Evolutionary conservation across 352 stramenopile genomes (phyloP).

Genomic region (Pythium sukuiense): DNA sequence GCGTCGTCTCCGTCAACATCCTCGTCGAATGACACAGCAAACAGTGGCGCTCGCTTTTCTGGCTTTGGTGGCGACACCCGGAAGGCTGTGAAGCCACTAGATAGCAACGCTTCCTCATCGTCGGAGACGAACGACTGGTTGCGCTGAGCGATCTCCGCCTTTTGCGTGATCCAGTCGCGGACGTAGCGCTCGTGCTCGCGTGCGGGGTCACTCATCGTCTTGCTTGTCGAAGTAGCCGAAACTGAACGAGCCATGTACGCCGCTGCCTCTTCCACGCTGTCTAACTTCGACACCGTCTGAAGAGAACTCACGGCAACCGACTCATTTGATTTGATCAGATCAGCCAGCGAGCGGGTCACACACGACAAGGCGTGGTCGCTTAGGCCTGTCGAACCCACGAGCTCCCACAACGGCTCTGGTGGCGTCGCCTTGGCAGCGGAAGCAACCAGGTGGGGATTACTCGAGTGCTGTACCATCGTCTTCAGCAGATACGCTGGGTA

Average conservation of each 20-base stretch:
- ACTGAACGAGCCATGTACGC: neutral
- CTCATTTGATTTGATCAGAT: conserved; percentile 47
- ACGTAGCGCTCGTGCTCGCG: neutral
- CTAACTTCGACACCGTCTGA: conserved; percentile 14
- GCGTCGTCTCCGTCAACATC: conserved; percentile 11
- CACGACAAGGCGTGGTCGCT: conserved; percentile 30
- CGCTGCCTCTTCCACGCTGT: conserved; percentile 1
- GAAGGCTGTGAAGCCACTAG: conserved; percentile 18
- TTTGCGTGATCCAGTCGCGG: conserved; percentile 4
- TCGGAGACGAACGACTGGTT: neutral
- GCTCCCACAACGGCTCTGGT: conserved; percentile 49
- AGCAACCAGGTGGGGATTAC: conserved; percentile 47
- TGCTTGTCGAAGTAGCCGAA: neutral
- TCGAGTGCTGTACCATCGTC: conserved; percentile 51
- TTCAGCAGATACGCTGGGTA: conserved; percentile 66
- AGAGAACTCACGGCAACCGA: conserved; percentile 27
- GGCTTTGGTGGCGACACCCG: conserved; percentile 1
- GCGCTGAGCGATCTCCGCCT: neutral
- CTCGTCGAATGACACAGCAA: conserved; percentile 14
- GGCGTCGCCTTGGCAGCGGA: conserved; percentile 62
- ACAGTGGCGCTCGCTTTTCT: neutral
- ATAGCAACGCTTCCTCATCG: conserved; percentile 20
- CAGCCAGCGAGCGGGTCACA: conserved; percentile 24
- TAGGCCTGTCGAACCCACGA: conserved; percentile 55
- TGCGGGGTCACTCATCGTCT: neutral